Base-by-base conservation (phyloP, 2,329 filamentous ascomycete species). In the Monosporascus sp. region DNA sequence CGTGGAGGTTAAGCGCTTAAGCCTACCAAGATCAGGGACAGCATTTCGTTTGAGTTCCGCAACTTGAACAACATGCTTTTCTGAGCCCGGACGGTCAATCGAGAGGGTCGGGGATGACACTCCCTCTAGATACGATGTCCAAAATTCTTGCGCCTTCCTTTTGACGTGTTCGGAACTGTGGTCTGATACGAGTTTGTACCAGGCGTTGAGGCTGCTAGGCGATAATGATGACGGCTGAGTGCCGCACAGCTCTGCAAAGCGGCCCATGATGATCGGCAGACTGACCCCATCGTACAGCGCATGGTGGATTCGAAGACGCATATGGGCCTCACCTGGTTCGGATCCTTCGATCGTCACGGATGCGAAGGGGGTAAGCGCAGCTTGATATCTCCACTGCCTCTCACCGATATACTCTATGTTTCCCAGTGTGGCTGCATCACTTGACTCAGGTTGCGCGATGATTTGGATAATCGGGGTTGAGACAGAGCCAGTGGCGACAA, bases 201-300 rank as follows among this genome's bases (percentile, higher is more conserved):
- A 74, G 14, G 51, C 46, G 6, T 35, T 17, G 16, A n/a, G 26
- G 41, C 38, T 16, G 7, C 2, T 2, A 16, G 22, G 27, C 35
- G 16, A 22, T 9, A 8, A 16, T 9, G 48, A 16, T 6, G 37
- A 17, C 2, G 49, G 17, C 7, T 46, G 5, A n/a, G 27, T 49
- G 48, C 20, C 48, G 41, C 62, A 68, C 16, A 71, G 58, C 7
- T 58, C 49, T 2, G 55, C 19, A 26, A 78, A 70, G 1, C 68
- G 64, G 2, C 77, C 65, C 22, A 91, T 72, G 6, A 96, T 71
- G 0, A 78, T 66, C 1, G 85, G 81, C 5, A 97, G 74, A 61
- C 89, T 94, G 55, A 95, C 78, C 6, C 86, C 91, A 67, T 97
- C 93, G 65, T 97, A 97, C 0, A 97, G 75, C 0, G 89, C 88